phyloP scores from a whole-genome alignment of 345 rosid species.

The Leavenworthia alabamica region DNA sequence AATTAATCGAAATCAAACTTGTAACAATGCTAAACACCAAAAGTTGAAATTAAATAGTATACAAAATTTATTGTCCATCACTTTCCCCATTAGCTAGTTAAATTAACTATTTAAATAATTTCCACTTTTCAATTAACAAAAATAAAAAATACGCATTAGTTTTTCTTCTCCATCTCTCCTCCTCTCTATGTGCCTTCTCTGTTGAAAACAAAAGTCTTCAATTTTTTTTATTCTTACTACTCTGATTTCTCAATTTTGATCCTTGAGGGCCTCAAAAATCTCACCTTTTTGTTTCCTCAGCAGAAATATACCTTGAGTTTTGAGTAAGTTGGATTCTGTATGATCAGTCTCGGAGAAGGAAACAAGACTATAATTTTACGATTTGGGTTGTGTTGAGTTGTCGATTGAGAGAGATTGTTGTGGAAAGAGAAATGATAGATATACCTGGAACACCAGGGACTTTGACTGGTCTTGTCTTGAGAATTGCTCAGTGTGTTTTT shows the following conservation, averaged over 20 bases:
- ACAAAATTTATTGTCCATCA: conserved; percentile 1
- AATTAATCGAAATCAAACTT: neutral
- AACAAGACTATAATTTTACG: neutral
- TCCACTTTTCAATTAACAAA: conserved; percentile 21
- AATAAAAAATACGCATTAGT: conserved; percentile 23
- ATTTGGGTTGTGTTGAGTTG: conserved; percentile 4
- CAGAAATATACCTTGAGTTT: conserved; percentile 5
- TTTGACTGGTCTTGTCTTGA: conserved; percentile 50
- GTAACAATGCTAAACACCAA: conserved; percentile 20
- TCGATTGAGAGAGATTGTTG: neutral
- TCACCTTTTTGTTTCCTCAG: neutral
- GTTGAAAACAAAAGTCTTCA: conserved; percentile 17
- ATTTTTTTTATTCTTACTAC: neutral
- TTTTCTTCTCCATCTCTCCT: conserved; percentile 20
- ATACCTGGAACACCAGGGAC: conserved; percentile 85
- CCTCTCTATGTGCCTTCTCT: conserved; percentile 20
- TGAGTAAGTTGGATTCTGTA: neutral
- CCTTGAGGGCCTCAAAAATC: neutral
- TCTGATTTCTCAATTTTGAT: neutral
- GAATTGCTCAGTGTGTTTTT: conserved; percentile 61
- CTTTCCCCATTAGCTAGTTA: conserved; percentile 25
- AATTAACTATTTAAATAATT: neutral
- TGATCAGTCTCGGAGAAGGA: neutral
- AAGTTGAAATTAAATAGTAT: neutral
- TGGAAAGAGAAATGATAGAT: conserved; percentile 49